Evolutionary conservation across 1,139 yeast genomes (phyloP).

Genomic region (Taphrina pruni): DNA sequence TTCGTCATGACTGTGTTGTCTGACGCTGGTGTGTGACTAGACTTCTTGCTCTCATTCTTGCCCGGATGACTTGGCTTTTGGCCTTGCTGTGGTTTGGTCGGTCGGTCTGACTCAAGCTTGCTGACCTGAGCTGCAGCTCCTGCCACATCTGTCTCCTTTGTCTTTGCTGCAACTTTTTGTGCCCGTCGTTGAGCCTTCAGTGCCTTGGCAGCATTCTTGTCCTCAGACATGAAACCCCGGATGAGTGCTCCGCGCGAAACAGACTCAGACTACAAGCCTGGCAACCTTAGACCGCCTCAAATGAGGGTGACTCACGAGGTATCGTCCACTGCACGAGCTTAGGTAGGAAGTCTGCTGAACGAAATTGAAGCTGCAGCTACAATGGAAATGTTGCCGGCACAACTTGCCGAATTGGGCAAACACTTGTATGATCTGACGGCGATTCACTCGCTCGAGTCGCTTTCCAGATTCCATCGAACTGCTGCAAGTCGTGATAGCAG

Average conservation of each 20-base stretch:
- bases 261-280: background rate
- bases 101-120: background rate
- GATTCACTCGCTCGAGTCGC: background rate
- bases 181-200: constrained; percentile 37
- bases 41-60: background rate
- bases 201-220: constrained; percentile 28
- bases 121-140: constrained; percentile 9
- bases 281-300: background rate
- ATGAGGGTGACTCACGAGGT: no score
- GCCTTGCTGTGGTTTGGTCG: background rate
- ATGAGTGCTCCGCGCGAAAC: background rate
- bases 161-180: constrained; percentile 33
- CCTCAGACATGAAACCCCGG: constrained; percentile 28
- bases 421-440: background rate
- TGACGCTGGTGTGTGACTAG: background rate
- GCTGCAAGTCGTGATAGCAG: no score
- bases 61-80: background rate
- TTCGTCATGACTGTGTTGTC: background rate
- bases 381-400: background rate
- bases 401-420: background rate
- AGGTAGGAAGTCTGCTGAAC: background rate
- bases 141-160: constrained; percentile 15
- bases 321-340: no score
- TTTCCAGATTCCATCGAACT: no score
- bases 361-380: background rate